These are phyloP conservation scores for Choanephora cucurbitarum DNA, from an alignment of 371 early-diverging fungal genomes.

Conservation along the genomic window DNA sequence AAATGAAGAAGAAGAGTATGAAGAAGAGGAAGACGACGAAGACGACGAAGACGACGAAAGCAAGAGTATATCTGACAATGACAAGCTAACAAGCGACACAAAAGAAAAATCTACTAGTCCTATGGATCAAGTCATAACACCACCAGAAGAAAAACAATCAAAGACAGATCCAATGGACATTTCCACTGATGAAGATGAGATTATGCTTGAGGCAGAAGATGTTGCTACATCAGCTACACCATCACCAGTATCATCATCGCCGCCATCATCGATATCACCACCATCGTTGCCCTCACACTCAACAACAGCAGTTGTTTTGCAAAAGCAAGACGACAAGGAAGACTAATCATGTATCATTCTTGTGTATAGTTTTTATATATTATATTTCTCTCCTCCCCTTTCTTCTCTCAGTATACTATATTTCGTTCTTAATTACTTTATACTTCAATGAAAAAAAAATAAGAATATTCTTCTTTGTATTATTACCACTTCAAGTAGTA, in stretches of 20 bases:
- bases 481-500: too few species aligned
- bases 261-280: slow-evolving; percentile 39
- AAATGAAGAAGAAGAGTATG: slow-evolving; percentile 6
- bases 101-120: slow-evolving; percentile 3
- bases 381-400: too few species aligned
- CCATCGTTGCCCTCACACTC: slow-evolving; percentile 58
- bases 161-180: slow-evolving; percentile 12
- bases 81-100: slow-evolving; percentile 1
- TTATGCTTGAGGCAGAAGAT: not conserved
- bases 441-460: too few species aligned
- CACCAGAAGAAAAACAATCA: not conserved
- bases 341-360: not conserved
- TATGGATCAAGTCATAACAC: slow-evolving; percentile 1
- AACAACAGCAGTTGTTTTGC: not conserved
- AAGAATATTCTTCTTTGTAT: too few species aligned
- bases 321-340: not conserved
- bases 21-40: slow-evolving; percentile 4
- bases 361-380: slow-evolving; percentile 1
- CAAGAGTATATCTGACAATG: not conserved
- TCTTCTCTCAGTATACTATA: not conserved
- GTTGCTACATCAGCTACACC: slow-evolving; percentile 28
- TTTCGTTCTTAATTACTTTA: too few species aligned
- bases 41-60: slow-evolving; percentile 7
- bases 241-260: slow-evolving; percentile 44
- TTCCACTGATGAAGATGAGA: not conserved